Percentiles rank a stretch among this genome's conserved stretches.
These are phyloP conservation scores for Ustilago vetiveriae DNA, from an alignment of 1,284 basidiomycete genomes.

Conservation along the genomic window DNA sequence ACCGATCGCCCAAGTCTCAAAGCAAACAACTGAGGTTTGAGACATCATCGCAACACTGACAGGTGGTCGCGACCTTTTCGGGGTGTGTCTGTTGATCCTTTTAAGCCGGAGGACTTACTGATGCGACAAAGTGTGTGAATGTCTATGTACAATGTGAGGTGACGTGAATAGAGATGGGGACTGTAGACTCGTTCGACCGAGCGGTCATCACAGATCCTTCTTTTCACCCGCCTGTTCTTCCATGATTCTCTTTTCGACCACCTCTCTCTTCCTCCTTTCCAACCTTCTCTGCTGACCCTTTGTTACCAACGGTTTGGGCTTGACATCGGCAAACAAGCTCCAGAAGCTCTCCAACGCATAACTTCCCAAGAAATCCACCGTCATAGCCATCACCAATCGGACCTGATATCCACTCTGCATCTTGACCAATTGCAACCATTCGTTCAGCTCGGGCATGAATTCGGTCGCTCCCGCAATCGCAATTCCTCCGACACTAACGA, in stretches of 20 bases:
- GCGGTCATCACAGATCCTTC: conserved; percentile 26
- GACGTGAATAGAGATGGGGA: no score
- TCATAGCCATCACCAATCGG: conserved; percentile 73
- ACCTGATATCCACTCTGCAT: conserved; percentile 76
- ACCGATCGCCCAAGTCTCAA: no score
- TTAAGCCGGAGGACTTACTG: no score
- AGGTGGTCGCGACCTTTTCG: no score
- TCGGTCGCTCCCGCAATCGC: conserved; percentile 70
- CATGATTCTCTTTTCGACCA: conserved; percentile 10
- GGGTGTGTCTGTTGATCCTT: no score
- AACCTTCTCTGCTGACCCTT: conserved; percentile 45
- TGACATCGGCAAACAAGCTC: conserved; percentile 84
- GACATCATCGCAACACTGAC: no score
- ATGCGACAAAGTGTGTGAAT: no score
- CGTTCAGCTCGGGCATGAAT: conserved; percentile 91
- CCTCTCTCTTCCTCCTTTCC: conserved; percentile 42
- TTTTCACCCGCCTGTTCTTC: conserved; percentile 14
- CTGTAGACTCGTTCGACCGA: no score
- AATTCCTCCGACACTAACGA: conserved; percentile 56
- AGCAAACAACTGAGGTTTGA: no score
- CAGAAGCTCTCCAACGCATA: conserved; percentile 89
- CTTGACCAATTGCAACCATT: conserved; percentile 95
- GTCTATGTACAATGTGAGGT: no score
- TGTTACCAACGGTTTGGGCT: conserved; percentile 71
- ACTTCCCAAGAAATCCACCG: conserved; percentile 87